These are phyloP conservation scores for Kickxella alabastrina DNA, from an alignment of 192 early-diverging fungal genomes.

Conservation along the genomic window DNA sequence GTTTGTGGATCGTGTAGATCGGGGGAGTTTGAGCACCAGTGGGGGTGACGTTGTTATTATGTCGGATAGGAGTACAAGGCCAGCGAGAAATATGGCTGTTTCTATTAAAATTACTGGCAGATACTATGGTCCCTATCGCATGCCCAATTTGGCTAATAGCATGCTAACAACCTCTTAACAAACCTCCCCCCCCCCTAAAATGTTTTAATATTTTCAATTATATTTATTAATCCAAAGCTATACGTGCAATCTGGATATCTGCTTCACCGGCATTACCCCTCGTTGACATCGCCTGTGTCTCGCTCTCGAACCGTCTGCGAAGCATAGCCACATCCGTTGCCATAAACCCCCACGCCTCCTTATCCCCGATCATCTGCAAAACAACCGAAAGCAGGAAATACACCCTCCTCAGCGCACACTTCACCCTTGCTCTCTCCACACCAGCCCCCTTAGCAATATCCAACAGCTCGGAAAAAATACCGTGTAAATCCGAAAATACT, in stretches of 20 bases:
- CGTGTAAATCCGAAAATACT: slow-evolving; percentile 33
- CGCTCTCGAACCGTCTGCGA: slow-evolving; percentile 27
- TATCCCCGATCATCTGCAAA: slow-evolving; percentile 22
- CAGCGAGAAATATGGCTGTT: slow-evolving; percentile 31
- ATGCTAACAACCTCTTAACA: background rate
- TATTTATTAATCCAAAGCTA: too few relatives aligned
- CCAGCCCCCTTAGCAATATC: background rate
- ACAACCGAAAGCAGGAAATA: slow-evolving; percentile 36
- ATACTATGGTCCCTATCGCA: slow-evolving; percentile 17
- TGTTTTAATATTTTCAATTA: too few relatives aligned
- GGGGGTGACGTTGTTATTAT: too few relatives aligned
- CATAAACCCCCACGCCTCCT: slow-evolving; percentile 41
- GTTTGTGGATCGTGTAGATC: slow-evolving; percentile 3
- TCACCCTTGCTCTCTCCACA: background rate
- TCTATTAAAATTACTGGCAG: slow-evolving; percentile 25
- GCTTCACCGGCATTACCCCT: too few relatives aligned
- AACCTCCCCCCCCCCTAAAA: too few relatives aligned
- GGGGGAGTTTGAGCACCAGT: slow-evolving; percentile 6
- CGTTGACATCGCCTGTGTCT: background rate
- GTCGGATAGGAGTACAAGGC: too few relatives aligned
- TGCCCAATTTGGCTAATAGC: slow-evolving; percentile 23
- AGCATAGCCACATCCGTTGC: slow-evolving; percentile 31
- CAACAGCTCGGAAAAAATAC: slow-evolving; percentile 11
- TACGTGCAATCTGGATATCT: too few relatives aligned
- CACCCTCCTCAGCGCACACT: slow-evolving; percentile 18